Evolutionary conservation across 2,329 filamentous ascomycete species (phyloP), one percentile per base, ranked within the genome.

Genomic region (Dactylella cylindrospora): DNA sequence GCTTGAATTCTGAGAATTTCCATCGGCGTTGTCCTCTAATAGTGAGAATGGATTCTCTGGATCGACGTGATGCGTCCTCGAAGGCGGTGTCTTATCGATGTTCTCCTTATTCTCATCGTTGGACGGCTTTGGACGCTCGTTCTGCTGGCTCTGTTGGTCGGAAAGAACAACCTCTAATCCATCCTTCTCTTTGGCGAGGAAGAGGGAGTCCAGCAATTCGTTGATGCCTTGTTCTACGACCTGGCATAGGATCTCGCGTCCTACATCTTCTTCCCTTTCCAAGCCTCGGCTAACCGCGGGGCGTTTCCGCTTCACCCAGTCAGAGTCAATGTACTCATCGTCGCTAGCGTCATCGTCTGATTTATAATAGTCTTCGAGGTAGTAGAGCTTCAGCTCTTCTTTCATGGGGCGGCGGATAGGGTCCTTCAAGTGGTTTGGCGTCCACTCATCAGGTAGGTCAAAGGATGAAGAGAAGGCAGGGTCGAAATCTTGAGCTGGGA

Each of bases 151-250:
- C 52, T 82, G 76, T 7, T 75, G 74, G 64, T 80, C 81, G 0
- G 85, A 88, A 41, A 79, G 77, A 6, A 81, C 79, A 8, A 84
- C 84, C 50, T 82, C 79, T 59, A 93, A 74, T 1, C 89, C 84
- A 13, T 88, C 72, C 65, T 90, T 84, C 72, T 97, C 91, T 66
- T 85, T 85, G 3, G 80, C 77, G 67, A 85, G 85, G 75, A 98
- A 98, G 0, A 98, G 78, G 1, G 84, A 80, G 70, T 97, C 88
- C 0, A 98, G 80, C 1, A 97, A 77, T 73, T 97, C 90, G 69
- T 97, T 96, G 74, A 95, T 88, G 0, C 89, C 86, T 72, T 95
- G 86, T 72, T 96, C 90, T 0, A 88, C 90, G 25, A 94, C 84
- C 71, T 95, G 88, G 70, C 95, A 96, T 1, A 97, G 76, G 3